Percentiles rank a stretch among this genome's conserved stretches.
These are phyloP conservation scores for Xylariaceae sp. DNA, from an alignment of 2,329 filamentous ascomycete species.

Conservation along the genomic window DNA sequence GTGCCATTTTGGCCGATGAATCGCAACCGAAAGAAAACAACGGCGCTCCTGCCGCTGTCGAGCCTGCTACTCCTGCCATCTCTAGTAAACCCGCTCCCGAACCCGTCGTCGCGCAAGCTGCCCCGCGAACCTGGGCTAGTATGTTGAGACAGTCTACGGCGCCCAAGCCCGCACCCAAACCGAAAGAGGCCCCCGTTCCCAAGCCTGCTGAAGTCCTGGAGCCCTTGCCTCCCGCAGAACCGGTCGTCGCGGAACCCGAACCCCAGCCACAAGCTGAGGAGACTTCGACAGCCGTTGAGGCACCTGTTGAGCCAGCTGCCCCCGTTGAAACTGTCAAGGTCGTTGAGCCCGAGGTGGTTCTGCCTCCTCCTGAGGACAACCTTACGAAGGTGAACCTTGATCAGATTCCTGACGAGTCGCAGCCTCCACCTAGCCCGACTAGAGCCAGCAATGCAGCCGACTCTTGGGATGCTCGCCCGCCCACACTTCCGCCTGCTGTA, in stretches of 20 bases:
- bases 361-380: constrained; percentile 71
- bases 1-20: constrained; percentile 39
- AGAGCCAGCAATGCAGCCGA: constrained; percentile 85
- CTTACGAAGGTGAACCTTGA: constrained; percentile 91
- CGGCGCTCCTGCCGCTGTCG: constrained; percentile 5
- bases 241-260: constrained; percentile 35
- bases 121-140: constrained; percentile 66
- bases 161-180: constrained; percentile 54
- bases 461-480: constrained; percentile 68
- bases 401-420: constrained; percentile 76
- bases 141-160: constrained; percentile 60
- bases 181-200: constrained; percentile 44
- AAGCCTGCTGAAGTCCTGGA: constrained; percentile 43
- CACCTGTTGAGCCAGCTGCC: constrained; percentile 27
- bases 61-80: constrained; percentile 35
- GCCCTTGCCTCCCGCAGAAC: constrained; percentile 41
- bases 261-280: constrained; percentile 36
- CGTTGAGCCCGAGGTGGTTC: constrained; percentile 47
- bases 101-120: constrained; percentile 34
- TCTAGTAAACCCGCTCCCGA: constrained; percentile 26
- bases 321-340: constrained; percentile 35
- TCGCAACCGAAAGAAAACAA: constrained; percentile 35
- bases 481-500: constrained; percentile 48
- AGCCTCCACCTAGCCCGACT: constrained; percentile 72
- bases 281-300: constrained; percentile 31